Percentiles rank a stretch among this genome's conserved stretches.
phyloP scores from a whole-genome alignment of 768 basidiomycete species.

The Terana coerulea region DNA sequence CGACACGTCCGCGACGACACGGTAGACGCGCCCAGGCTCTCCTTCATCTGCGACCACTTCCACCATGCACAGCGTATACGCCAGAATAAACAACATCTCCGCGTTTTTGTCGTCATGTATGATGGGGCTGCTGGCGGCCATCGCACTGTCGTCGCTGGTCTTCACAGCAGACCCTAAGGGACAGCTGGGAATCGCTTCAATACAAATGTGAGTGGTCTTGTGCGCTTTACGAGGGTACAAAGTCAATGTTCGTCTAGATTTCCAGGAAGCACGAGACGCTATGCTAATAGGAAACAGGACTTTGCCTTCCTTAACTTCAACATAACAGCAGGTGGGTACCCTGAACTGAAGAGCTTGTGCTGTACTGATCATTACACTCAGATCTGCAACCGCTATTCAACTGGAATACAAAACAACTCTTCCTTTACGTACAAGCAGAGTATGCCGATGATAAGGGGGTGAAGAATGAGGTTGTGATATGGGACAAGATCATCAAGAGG shows the following conservation, averaged over 20 bases:
- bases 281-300: conserved; percentile 63
- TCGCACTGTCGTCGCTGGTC: conserved; percentile 71
- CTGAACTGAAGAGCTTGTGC: no score
- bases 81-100: conserved; percentile 72
- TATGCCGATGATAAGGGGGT: conserved; percentile 74
- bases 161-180: conserved; percentile 58
- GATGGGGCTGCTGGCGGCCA: conserved; percentile 64
- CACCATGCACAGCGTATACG: conserved; percentile 65
- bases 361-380: conserved; percentile 24
- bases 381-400: conserved; percentile 83
- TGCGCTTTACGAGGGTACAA: not conserved
- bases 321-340: conserved; percentile 63
- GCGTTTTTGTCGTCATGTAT: conserved; percentile 71
- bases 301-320: conserved; percentile 81
- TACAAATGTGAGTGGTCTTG: conserved; percentile 69
- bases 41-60: not conserved
- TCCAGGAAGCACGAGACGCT: conserved; percentile 36
- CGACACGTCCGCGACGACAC: conserved; percentile 5
- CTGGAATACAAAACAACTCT: conserved; percentile 97
- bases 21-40: no score
- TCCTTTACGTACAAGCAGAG: conserved; percentile 83
- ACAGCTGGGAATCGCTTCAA: conserved; percentile 50
- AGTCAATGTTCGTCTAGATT: conserved; percentile 8
- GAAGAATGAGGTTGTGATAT: conserved; percentile 79
- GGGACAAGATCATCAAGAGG: conserved; percentile 88